phyloP scores from a whole-genome alignment of 1,139 yeast genomes.

The Blastobotrys capitulatus region DNA sequence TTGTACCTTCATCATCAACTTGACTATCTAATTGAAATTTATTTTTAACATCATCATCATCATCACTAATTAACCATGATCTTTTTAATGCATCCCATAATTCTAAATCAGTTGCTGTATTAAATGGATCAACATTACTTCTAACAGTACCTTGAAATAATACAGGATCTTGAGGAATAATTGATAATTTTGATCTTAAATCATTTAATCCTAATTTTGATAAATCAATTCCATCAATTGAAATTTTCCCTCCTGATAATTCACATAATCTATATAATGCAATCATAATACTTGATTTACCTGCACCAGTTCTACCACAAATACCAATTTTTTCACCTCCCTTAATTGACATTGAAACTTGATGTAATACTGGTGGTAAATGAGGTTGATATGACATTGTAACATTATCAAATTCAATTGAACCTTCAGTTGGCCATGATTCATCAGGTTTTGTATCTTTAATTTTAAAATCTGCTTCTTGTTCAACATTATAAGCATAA shows the following conservation, averaged over 20 bases:
- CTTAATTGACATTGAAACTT: slow-evolving; percentile 42
- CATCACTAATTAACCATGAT: slow-evolving; percentile 44
- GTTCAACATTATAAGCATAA: slow-evolving; percentile 64
- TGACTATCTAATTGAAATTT: slow-evolving; percentile 63
- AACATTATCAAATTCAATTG: slow-evolving; percentile 53
- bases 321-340: slow-evolving; percentile 64
- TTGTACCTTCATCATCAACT: slow-evolving; percentile 75
- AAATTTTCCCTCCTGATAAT: slow-evolving; percentile 45
- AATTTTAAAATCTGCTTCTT: slow-evolving; percentile 46
- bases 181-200: slow-evolving; percentile 55
- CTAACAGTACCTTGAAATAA: slow-evolving; percentile 62
- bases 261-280: slow-evolving; percentile 61
- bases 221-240: slow-evolving; percentile 58
- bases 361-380: slow-evolving; percentile 65
- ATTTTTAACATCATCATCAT: slow-evolving; percentile 28
- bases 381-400: slow-evolving; percentile 68
- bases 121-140: slow-evolving; percentile 64
- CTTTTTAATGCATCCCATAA: slow-evolving; percentile 58
- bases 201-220: slow-evolving; percentile 50
- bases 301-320: slow-evolving; percentile 80
- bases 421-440: slow-evolving; percentile 60
- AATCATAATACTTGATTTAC: slow-evolving; percentile 64
- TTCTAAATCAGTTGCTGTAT: slow-evolving; percentile 44
- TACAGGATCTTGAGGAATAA: slow-evolving; percentile 78
- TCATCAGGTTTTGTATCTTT: slow-evolving; percentile 57